These are phyloP conservation scores for Erysimum pusillum DNA, from an alignment of 441 rosid genomes.

Conservation along the genomic window DNA sequence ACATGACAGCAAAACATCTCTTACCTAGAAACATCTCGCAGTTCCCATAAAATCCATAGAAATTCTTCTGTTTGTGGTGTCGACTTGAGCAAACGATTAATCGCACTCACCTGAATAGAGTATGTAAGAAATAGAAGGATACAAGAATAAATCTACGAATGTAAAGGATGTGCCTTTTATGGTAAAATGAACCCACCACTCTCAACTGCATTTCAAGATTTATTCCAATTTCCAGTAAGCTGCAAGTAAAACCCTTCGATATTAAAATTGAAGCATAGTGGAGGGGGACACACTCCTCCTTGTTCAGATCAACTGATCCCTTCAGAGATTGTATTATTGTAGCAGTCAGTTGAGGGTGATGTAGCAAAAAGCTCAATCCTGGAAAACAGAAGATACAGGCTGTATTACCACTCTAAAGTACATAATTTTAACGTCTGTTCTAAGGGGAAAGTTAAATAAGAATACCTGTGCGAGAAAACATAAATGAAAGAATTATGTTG, in stretches of 20 bases:
- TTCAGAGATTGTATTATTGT: conserved; percentile 74
- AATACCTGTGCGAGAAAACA: conserved; percentile 86
- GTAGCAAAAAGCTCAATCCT: conserved; percentile 87
- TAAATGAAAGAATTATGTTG: conserved; percentile 81
- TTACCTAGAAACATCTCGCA: conserved; percentile 93
- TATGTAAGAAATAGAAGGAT: conserved; percentile 27
- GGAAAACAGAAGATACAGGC: conserved; percentile 47
- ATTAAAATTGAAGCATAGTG: conserved; percentile 82
- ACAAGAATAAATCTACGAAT: conserved; percentile 23
- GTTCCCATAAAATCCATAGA: conserved; percentile 97
- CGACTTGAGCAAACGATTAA: conserved; percentile 81
- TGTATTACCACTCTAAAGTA: conserved; percentile 35
- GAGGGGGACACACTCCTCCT: conserved; percentile 94
- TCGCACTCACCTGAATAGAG: conserved; percentile 75
- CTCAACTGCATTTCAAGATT: conserved; percentile 92
- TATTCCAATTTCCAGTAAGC: conserved; percentile 81
- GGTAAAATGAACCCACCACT: conserved; percentile 75
- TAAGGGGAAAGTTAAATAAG: conserved; percentile 8
- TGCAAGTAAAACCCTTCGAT: conserved; percentile 93
- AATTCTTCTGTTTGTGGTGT: conserved; percentile 93
- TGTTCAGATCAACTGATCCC: conserved; percentile 63
- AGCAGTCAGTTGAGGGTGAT: conserved; percentile 80
- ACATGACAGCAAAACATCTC: conserved; percentile 36
- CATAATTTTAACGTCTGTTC: conserved; percentile 23
- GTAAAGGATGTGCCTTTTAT: conserved; percentile 29